phyloP scores from a whole-genome alignment of 2,329 filamentous ascomycete species.

The Diaporthe ampelina region DNA sequence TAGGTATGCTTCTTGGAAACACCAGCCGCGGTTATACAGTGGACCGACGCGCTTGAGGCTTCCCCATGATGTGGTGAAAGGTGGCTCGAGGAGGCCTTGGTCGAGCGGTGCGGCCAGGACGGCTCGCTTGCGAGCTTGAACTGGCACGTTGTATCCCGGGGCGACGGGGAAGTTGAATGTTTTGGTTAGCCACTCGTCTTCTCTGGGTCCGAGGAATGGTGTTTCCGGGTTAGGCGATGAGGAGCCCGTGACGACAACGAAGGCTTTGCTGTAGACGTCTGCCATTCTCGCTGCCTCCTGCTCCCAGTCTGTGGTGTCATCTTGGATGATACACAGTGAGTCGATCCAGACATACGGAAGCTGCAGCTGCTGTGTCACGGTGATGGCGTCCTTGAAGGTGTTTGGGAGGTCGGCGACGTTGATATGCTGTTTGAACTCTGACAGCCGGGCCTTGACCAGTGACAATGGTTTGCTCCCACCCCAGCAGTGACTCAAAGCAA shows the following conservation, averaged over 20 bases:
- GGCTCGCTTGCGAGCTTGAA: neutral
- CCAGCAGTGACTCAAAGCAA: constrained; percentile 19
- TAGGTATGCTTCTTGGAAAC: constrained; percentile 8
- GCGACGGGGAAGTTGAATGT: neutral
- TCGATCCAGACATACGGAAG: constrained; percentile 21
- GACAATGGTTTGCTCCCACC: constrained; percentile 21
- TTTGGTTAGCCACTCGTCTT: constrained; percentile 16
- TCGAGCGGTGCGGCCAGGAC: neutral
- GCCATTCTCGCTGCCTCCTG: constrained; percentile 19
- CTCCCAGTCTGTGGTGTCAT: constrained; percentile 21
- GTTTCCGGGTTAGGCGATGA: constrained; percentile 21
- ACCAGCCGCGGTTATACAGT: constrained; percentile 8
- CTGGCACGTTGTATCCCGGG: neutral
- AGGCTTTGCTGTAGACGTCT: constrained; percentile 21
- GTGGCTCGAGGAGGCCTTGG: constrained; percentile 17
- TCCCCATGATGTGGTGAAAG: neutral
- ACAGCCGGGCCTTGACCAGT: neutral
- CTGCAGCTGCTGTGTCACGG: constrained; percentile 12
- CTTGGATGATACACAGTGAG: constrained; percentile 20
- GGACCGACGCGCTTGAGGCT: constrained; percentile 14
- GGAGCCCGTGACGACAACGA: neutral
- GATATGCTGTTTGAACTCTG: constrained; percentile 7
- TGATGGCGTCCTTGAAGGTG: constrained; percentile 19
- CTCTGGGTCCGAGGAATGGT: constrained; percentile 4
- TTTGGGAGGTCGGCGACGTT: constrained; percentile 8